phyloP scores from a whole-genome alignment of 306 rosid genomes.

The Cucurbita ficifolia region DNA sequence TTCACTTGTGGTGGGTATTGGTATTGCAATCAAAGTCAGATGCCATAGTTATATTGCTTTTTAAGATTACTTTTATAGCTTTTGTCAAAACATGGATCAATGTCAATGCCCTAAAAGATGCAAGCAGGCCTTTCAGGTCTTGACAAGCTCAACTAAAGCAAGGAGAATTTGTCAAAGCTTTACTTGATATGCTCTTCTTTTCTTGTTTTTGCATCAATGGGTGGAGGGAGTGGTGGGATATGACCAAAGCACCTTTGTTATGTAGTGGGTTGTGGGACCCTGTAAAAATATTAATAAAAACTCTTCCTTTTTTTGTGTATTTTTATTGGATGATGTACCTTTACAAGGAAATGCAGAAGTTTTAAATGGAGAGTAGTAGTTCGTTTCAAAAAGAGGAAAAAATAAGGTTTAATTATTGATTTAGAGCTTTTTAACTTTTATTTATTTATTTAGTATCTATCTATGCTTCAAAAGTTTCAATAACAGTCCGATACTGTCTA shows the following conservation, averaged over 20 bases:
- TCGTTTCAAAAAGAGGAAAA: neutral
- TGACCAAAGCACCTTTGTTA: slow-evolving; percentile 48
- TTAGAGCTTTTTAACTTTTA: too few species aligned
- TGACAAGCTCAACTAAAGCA: slow-evolving; percentile 43
- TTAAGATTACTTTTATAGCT: slow-evolving; percentile 26
- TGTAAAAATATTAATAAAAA: slow-evolving; percentile 20
- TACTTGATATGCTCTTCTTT: slow-evolving; percentile 47
- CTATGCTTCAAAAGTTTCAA: too few species aligned
- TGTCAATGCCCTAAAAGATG: slow-evolving; percentile 46
- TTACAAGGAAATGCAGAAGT: neutral
- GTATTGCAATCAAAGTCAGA: slow-evolving; percentile 82
- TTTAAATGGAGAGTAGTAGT: neutral
- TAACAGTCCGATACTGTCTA: too few species aligned
- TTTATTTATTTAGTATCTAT: too few species aligned
- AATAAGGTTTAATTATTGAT: neutral
- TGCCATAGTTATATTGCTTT: slow-evolving; percentile 46
- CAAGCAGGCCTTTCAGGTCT: slow-evolving; percentile 33
- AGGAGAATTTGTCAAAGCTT: slow-evolving; percentile 48
- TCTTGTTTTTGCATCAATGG: slow-evolving; percentile 25
- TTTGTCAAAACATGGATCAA: slow-evolving; percentile 47
- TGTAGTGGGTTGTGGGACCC: slow-evolving; percentile 92
- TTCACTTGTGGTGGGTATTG: slow-evolving; percentile 9
- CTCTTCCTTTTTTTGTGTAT: neutral
- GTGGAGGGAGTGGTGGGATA: slow-evolving; percentile 67
- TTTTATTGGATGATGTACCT: neutral